Percentiles rank a stretch among this genome's conserved stretches.
Conservation (phyloP, 371 early-diverging fungal genomes). For the Synchytrium microbalum region DNA sequence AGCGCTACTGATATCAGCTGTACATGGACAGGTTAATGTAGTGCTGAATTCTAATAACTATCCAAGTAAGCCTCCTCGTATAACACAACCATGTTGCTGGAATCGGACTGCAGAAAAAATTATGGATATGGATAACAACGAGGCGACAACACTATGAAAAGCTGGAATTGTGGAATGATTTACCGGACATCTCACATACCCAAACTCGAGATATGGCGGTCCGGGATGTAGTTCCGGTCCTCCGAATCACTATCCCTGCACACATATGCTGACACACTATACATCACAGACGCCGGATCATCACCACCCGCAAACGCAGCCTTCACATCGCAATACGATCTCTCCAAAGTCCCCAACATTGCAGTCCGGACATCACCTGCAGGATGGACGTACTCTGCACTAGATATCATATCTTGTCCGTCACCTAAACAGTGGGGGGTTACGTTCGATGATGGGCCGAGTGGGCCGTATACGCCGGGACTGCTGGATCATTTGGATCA, state of each 20-base stretch:
- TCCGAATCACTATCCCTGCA: too few relatives aligned
- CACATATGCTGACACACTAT: too few relatives aligned
- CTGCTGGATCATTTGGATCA: constrained; percentile 45
- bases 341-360: not conserved
- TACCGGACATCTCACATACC: too few relatives aligned
- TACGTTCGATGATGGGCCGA: constrained; percentile 60
- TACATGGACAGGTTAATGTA: not conserved
- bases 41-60: not conserved
- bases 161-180: too few relatives aligned
- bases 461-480: constrained; percentile 27
- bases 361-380: not conserved
- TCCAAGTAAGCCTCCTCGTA: not conserved
- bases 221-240: too few relatives aligned
- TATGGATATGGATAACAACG: too few relatives aligned
- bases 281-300: not conserved
- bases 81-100: too few relatives aligned
- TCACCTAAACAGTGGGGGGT: constrained; percentile 6
- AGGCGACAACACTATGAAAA: too few relatives aligned
- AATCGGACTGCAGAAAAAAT: too few relatives aligned
- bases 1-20: not conserved
- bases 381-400: not conserved
- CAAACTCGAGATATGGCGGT: too few relatives aligned
- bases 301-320: not conserved
- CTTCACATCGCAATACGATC: not conserved
- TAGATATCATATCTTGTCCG: not conserved